Conservation (phyloP, 2,329 filamentous ascomycete species). For the Claviceps sorghi region DNA sequence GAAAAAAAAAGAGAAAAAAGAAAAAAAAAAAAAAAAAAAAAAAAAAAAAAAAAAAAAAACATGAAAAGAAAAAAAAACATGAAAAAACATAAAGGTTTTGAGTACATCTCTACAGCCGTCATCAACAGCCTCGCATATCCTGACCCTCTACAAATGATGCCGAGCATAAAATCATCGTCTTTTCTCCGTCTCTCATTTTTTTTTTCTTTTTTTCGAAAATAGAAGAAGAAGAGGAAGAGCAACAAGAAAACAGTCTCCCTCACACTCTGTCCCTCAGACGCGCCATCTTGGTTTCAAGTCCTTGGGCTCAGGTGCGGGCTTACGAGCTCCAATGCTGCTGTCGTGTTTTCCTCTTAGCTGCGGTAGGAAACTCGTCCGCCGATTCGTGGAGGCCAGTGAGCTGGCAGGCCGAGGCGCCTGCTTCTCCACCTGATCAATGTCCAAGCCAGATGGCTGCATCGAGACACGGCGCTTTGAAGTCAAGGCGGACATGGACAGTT, state of each 20-base stretch:
- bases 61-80: too few species aligned
- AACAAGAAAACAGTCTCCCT: neutral
- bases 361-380: slow-evolving; percentile 41
- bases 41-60: too few species aligned
- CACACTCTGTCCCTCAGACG: slow-evolving; percentile 9
- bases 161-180: neutral
- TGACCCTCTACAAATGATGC: neutral
- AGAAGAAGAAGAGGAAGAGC: neutral
- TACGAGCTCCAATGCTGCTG: slow-evolving; percentile 27
- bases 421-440: slow-evolving; percentile 16
- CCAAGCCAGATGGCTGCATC: slow-evolving; percentile 31
- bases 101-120: neutral
- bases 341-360: slow-evolving; percentile 24
- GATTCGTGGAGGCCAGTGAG: slow-evolving; percentile 34
- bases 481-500: slow-evolving; percentile 30
- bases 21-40: neutral
- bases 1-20: neutral
- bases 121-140: neutral
- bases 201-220: neutral
- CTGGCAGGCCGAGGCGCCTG: slow-evolving; percentile 35
- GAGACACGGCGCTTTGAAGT: slow-evolving; percentile 34
- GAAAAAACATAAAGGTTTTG: neutral
- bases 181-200: neutral
- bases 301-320: slow-evolving; percentile 22
- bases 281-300: slow-evolving; percentile 38